Conservation (phyloP, 306 rosid genomes). For the Malus sylvestris region DNA sequence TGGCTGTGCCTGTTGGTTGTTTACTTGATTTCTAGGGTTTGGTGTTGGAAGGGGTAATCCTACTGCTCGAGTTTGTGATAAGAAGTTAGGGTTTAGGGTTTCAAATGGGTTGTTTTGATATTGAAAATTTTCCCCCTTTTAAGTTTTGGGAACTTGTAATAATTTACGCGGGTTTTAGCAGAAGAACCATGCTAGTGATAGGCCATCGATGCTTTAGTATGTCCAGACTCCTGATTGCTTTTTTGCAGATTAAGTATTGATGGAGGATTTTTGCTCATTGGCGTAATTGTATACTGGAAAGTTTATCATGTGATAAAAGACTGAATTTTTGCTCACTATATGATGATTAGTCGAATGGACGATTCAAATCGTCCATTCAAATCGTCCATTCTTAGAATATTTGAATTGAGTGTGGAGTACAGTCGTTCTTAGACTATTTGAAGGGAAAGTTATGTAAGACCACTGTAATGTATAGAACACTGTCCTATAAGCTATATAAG, state of each 20-base stretch:
- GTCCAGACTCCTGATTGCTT: not conserved
- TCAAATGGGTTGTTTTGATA: not conserved
- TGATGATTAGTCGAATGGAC: not conserved
- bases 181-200: not conserved
- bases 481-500: not conserved
- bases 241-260: not conserved
- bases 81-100: not conserved
- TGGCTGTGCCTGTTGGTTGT: not conserved
- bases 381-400: no score
- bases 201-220: not conserved
- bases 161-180: not conserved
- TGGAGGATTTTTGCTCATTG: not conserved
- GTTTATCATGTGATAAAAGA: not conserved
- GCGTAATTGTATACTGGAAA: not conserved
- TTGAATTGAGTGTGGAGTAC: not conserved
- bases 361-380: no score
- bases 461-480: not conserved
- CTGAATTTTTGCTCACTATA: no score
- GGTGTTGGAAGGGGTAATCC: not conserved
- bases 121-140: not conserved
- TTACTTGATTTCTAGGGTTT: conserved; percentile 7
- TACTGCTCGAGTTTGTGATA: not conserved
- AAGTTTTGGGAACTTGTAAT: not conserved
- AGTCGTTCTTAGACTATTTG: not conserved
- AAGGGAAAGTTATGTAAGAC: not conserved